Percentiles rank a stretch among this genome's conserved stretches.
Conservation (phyloP, 164 flowering plant species). For the Kalanchoe fedtschenkoi region DNA sequence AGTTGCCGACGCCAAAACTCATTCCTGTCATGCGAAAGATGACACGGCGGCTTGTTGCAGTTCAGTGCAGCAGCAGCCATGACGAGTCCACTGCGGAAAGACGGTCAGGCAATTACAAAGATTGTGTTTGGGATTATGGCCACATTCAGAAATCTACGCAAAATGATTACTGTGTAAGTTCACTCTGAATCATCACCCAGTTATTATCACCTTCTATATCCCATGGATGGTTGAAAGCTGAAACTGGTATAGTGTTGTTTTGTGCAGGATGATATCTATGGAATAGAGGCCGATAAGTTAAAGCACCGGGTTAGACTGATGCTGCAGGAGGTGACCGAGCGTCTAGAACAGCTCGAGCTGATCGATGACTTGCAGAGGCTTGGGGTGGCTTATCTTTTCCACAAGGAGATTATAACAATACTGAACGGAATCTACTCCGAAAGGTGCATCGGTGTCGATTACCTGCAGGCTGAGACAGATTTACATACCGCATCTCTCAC, state of each 20-base stretch:
- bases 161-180: background rate
- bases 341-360: slow-evolving; percentile 12
- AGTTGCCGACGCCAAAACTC: background rate
- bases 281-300: background rate
- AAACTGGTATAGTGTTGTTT: background rate
- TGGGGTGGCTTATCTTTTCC: slow-evolving; percentile 26
- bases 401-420: slow-evolving; percentile 14
- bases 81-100: background rate
- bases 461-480: background rate
- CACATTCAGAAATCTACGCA: background rate
- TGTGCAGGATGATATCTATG: background rate
- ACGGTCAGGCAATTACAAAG: background rate
- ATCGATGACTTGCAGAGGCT: slow-evolving; percentile 27
- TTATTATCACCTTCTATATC: background rate
- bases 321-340: background rate
- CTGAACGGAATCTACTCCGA: slow-evolving; percentile 5
- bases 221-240: background rate
- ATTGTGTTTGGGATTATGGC: background rate
- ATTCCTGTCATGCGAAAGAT: background rate
- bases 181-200: background rate
- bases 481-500: slow-evolving; percentile 18
- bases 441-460: no score
- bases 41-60: background rate
- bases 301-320: background rate
- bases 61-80: background rate